These are phyloP conservation scores for Eimeria sp. DNA, from an alignment of 169 alveolate species.

Conservation along the genomic window DNA sequence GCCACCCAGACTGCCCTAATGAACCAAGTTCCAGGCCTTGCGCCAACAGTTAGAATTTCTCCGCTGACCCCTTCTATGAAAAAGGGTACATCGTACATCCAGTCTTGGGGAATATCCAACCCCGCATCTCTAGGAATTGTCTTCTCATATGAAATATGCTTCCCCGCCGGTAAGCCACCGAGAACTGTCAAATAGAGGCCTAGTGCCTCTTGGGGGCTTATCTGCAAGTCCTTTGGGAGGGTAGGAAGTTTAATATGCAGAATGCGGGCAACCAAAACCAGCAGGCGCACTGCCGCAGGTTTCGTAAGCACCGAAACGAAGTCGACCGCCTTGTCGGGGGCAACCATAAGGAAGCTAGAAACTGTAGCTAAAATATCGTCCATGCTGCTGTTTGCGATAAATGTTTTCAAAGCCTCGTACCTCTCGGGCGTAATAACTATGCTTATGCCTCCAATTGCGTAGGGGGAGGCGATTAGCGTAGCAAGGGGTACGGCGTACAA, in stretches of 20 bases:
- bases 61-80: constrained; percentile 67
- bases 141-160: neutral
- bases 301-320: constrained; percentile 12
- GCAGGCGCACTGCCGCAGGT: neutral
- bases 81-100: constrained; percentile 73
- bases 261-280: neutral
- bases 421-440: constrained; percentile 49
- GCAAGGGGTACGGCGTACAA: constrained; percentile 78
- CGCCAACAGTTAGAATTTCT: neutral
- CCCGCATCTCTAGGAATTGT: constrained; percentile 34
- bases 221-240: neutral
- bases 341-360: constrained; percentile 5
- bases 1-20: constrained; percentile 68
- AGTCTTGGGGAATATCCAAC: neutral
- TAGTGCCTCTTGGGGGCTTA: constrained; percentile 2
- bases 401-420: neutral
- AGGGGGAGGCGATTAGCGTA: constrained; percentile 72
- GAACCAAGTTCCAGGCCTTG: constrained; percentile 71
- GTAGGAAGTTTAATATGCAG: neutral
- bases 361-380: constrained; percentile 1
- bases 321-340: constrained; percentile 1
- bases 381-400: constrained; percentile 30
- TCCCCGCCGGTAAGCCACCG: neutral
- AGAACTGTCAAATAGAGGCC: neutral
- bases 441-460: constrained; percentile 55